phyloP scores from a whole-genome alignment of 2,329 filamentous ascomycete species.

The Pseudocercospora eumusae region DNA sequence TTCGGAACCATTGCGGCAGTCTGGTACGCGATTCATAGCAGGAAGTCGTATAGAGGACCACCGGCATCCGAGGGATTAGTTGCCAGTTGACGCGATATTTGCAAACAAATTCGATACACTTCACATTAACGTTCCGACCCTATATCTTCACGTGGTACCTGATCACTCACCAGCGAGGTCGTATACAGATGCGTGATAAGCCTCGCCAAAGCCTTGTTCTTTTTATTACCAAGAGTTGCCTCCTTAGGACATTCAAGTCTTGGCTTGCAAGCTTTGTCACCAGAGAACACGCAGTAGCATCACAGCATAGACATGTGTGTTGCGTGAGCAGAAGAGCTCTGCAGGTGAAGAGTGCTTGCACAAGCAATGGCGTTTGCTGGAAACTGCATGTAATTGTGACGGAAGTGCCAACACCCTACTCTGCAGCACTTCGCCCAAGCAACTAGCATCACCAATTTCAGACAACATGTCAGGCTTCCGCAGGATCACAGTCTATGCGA shows the following conservation, averaged over 20 bases:
- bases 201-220: background rate
- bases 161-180: background rate
- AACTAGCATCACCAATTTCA: background rate
- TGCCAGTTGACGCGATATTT: background rate
- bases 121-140: background rate
- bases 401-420: too few species aligned
- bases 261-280: background rate
- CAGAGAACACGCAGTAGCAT: background rate
- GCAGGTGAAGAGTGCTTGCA: background rate
- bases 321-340: background rate
- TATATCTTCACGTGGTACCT: background rate
- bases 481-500: conserved; percentile 25
- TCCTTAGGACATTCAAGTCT: background rate
- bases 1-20: conserved; percentile 41
- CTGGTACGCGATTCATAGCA: conserved; percentile 13
- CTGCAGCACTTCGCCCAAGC: too few species aligned
- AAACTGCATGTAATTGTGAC: background rate
- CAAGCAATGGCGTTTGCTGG: background rate
- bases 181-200: background rate
- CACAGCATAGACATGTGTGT: background rate
- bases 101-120: background rate
- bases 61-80: conserved; percentile 9
- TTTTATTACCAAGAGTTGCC: background rate
- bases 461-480: background rate
- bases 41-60: conserved; percentile 14